Evolutionary conservation across 352 stramenopile genomes (phyloP).

Genomic region (Globisporangium cystogenes): DNA sequence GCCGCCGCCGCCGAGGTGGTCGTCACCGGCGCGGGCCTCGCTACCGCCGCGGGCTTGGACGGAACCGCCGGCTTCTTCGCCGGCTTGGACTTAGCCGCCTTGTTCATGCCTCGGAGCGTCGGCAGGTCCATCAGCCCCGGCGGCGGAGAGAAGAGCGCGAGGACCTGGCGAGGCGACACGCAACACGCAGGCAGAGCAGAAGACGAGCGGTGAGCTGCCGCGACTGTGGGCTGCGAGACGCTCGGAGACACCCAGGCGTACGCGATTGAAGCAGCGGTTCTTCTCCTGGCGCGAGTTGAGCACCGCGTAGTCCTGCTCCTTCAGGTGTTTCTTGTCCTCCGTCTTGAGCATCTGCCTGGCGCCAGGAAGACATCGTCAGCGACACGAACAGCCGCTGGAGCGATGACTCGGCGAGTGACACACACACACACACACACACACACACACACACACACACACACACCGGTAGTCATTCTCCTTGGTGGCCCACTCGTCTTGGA

Average conservation of each 20-base stretch:
- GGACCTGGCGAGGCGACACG: constrained; percentile 22
- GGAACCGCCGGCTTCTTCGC: constrained; percentile 28
- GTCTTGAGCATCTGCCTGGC: constrained; percentile 86
- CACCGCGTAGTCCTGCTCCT: constrained; percentile 59
- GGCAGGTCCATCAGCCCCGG: constrained; percentile 59
- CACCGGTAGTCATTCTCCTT: constrained; percentile 87
- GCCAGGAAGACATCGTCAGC: too few relatives aligned
- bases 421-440: too few relatives aligned
- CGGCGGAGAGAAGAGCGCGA: constrained; percentile 40
- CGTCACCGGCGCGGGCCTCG: constrained; percentile 9
- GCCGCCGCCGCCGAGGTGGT: constrained; percentile 11
- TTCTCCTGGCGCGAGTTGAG: constrained; percentile 78
- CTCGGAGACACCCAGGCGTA: constrained; percentile 22
- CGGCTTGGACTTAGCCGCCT: constrained; percentile 55
- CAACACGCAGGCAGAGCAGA: background rate
- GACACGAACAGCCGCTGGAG: too few relatives aligned
- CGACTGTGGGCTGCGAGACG: too few relatives aligned
- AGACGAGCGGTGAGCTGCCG: background rate
- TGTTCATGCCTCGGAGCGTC: constrained; percentile 63
- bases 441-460: background rate
- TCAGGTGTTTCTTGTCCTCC: constrained; percentile 86
- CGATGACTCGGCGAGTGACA: too few relatives aligned
- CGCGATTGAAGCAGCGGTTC: constrained; percentile 78
- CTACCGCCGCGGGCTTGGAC: background rate
- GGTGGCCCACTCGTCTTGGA: constrained; percentile 72